Evolutionary conservation across 2,329 filamentous ascomycete species (phyloP).

Genomic region (Ascochyta clinopodiicola): DNA sequence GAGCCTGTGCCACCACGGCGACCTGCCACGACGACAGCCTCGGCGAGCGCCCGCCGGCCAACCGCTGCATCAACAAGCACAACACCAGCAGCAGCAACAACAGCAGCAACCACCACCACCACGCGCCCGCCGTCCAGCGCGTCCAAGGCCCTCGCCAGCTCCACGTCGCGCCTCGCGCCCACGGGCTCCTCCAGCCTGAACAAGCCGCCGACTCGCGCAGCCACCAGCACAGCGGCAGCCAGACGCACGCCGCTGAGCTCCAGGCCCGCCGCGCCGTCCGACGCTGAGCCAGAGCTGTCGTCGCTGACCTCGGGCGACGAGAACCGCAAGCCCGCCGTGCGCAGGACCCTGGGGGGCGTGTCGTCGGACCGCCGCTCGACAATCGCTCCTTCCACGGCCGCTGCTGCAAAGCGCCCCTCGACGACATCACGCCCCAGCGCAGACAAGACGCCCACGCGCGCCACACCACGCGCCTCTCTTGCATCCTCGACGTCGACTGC

Average conservation of each 20-base stretch:
- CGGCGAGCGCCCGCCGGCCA: not conserved
- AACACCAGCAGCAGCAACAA: conserved; percentile 23
- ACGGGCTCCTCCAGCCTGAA: conserved; percentile 41
- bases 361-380: conserved; percentile 27
- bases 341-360: conserved; percentile 33
- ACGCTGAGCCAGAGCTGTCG: conserved; percentile 43
- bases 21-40: conserved; percentile 23
- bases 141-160: conserved; percentile 28
- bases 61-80: conserved; percentile 3
- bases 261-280: conserved; percentile 31
- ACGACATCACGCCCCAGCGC: conserved; percentile 34
- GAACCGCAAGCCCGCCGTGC: conserved; percentile 41
- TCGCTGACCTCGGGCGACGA: conserved; percentile 47
- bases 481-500: conserved; percentile 30
- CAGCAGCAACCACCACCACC: conserved; percentile 28
- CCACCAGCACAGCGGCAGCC: conserved; percentile 28
- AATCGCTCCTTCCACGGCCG: conserved; percentile 24
- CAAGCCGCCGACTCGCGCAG: conserved; percentile 47
- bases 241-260: conserved; percentile 32
- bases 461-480: conserved; percentile 41
- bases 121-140: conserved; percentile 34
- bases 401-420: conserved; percentile 40
- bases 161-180: conserved; percentile 35
- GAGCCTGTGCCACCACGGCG: conserved; percentile 38
- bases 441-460: conserved; percentile 31